Base-by-base conservation (phyloP, 139 green algal genomes). In the Picochlorum sp. region DNA sequence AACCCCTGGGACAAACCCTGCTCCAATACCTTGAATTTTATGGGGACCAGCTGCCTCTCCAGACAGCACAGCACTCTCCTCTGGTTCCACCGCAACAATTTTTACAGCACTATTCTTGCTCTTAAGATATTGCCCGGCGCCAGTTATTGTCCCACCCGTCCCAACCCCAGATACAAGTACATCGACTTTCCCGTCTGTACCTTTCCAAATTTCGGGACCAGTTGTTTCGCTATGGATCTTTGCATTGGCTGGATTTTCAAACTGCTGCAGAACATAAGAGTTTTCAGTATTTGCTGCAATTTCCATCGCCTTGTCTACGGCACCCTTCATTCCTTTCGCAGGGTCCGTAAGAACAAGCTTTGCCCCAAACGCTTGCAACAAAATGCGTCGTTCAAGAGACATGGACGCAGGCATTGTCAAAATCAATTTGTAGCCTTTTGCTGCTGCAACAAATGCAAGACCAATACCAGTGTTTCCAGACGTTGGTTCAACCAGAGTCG, bases 401-500 rank as follows among this genome's bases (percentile, higher is more conserved):
- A 98, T 98, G 52, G 82, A 94, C 5, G 91, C 90, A 1, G 93
- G 93, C 93, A 99, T 98, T 39, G 93, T 98, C 12, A 99, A 77
- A 29, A 96, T 76, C 33, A 95, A 78, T 68, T 89, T 85, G 82
- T 98, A 98, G 55, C 92, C 92, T 59, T 83, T 88, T 20, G 87
- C 83, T 6, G 91, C 88, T 7, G 91, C 91, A 10, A 96, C 85
- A 65, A 91, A 98, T 1, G 91, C 91, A 49, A 98, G 80, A 2
- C 87, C 91, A 54, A 96, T 94, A 7, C 91, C 91, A 9, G 85
- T 89, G 70, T 93, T 90, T 35, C 81, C 90, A 18, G 64, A 85
- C 24, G 92, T 99, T 12, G 92, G 92, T 67, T 95, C 87, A 9
- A 94, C 69, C 76, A 82, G 64, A 18, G 55, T 26, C 7, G 36